Evolutionary conservation across 768 basidiomycete genomes (phyloP).

Genomic region (Rhodotorula sphaerocarpa): DNA sequence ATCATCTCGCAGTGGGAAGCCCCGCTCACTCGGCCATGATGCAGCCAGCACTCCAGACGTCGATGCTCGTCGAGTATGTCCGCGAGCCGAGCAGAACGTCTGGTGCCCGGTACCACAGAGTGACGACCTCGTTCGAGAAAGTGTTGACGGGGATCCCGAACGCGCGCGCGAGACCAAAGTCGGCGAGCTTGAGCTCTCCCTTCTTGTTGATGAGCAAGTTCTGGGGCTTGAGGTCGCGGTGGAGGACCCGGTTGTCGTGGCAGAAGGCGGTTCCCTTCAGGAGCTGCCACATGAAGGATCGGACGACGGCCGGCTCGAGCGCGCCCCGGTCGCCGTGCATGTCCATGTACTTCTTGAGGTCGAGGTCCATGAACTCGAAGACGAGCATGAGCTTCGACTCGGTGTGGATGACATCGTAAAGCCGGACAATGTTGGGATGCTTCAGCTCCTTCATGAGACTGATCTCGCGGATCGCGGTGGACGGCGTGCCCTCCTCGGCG

Average conservation of each 20-base stretch:
- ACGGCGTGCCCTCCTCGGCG: conserved; percentile 97
- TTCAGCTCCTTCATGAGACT: conserved; percentile 99
- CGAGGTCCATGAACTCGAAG: conserved; percentile 97
- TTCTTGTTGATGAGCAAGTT: conserved; percentile 95
- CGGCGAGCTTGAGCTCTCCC: conserved; percentile 91
- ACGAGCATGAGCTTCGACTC: conserved; percentile 96
- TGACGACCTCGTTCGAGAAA: conserved; percentile 98
- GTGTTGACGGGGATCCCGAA: conserved; percentile 99
- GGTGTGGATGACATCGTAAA: conserved; percentile 98
- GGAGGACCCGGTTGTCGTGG: conserved; percentile 95
- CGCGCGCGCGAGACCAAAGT: conserved; percentile 93
- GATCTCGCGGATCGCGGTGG: conserved; percentile 97
- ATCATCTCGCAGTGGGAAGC: background rate
- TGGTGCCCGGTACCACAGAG: conserved; percentile 96
- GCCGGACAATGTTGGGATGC: conserved; percentile 94
- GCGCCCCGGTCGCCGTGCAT: conserved; percentile 92
- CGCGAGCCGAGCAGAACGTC: conserved; percentile 94
- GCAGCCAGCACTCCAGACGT: conserved; percentile 98
- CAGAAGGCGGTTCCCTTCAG: conserved; percentile 96
- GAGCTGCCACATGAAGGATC: conserved; percentile 96
- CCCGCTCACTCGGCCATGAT: conserved; percentile 72
- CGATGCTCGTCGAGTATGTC: conserved; percentile 95
- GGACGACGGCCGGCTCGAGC: conserved; percentile 68
- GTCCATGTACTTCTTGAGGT: conserved; percentile 99
- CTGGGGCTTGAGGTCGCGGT: conserved; percentile 96